phyloP scores from a whole-genome alignment of 192 early-diverging fungal species.

The Rhizoclosmatium sp. region DNA sequence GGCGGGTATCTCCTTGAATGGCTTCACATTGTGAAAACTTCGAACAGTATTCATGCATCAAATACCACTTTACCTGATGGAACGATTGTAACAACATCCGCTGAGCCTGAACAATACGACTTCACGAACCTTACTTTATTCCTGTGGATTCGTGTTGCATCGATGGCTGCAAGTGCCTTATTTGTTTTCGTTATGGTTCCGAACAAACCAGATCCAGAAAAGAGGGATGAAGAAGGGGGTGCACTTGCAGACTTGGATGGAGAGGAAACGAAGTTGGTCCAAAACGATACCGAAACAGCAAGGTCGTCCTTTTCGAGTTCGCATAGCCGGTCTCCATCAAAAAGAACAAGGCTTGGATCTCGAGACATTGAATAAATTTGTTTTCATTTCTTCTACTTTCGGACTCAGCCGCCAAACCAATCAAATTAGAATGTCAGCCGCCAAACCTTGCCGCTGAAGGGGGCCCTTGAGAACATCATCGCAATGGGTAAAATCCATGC shows the following conservation, averaged over 20 bases:
- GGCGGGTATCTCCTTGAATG: conserved; percentile 33
- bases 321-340: background rate
- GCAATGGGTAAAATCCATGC: too few relatives aligned
- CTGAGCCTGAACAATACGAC: conserved; percentile 24
- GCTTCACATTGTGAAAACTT: conserved; percentile 25
- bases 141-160: conserved; percentile 37
- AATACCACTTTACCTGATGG: background rate
- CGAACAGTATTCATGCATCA: background rate
- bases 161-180: conserved; percentile 29
- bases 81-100: background rate
- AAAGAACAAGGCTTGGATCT: background rate
- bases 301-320: background rate
- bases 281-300: background rate
- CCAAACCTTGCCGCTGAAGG: too few relatives aligned
- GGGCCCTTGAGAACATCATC: too few relatives aligned
- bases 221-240: background rate
- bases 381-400: too few relatives aligned
- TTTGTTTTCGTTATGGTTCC: conserved; percentile 37
- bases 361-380: too few relatives aligned
- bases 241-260: background rate
- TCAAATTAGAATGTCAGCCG: too few relatives aligned
- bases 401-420: too few relatives aligned
- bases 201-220: conserved; percentile 13
- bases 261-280: conserved; percentile 3
- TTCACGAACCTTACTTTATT: conserved; percentile 25